These are phyloP conservation scores for Puya raimondii DNA, from an alignment of 176 grass and related monocot genomes.

Conservation along the genomic window DNA sequence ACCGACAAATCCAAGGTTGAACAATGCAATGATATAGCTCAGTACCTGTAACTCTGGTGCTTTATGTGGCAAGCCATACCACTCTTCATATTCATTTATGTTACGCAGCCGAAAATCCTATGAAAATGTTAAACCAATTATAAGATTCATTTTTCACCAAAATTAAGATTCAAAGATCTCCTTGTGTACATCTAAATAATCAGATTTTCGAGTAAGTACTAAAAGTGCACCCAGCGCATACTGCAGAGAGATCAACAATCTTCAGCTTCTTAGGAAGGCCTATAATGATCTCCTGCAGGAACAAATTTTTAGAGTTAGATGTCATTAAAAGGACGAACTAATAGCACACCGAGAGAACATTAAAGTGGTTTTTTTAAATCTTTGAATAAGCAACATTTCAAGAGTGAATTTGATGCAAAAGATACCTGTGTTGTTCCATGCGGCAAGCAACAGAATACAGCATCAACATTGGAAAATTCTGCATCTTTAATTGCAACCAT, in stretches of 20 bases:
- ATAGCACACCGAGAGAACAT: not conserved
- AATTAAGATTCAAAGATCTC: slow-evolving; percentile 1
- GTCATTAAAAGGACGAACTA: not conserved
- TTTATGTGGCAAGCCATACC: slow-evolving; percentile 88
- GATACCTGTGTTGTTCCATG: slow-evolving; percentile 91
- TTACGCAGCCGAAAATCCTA: slow-evolving; percentile 81
- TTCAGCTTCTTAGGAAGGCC: slow-evolving; percentile 62
- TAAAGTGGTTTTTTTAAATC: not conserved
- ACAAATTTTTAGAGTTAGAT: slow-evolving; percentile 1
- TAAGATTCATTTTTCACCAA: slow-evolving; percentile 11
- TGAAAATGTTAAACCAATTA: slow-evolving; percentile 15
- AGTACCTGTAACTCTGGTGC: slow-evolving; percentile 84
- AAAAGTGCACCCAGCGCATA: slow-evolving; percentile 25
- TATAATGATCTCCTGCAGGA: slow-evolving; percentile 84
- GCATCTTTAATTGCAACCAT: slow-evolving; percentile 90
- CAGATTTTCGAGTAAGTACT: not conserved
- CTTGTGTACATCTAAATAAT: not conserved
- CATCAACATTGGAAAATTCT: slow-evolving; percentile 86
- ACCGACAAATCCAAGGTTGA: slow-evolving; percentile 1
- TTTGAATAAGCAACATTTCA: no score
- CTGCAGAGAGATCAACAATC: slow-evolving; percentile 96
- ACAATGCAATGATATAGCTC: slow-evolving; percentile 3
- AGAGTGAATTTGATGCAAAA: slow-evolving; percentile 5
- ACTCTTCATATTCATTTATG: slow-evolving; percentile 77
- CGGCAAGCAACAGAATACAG: slow-evolving; percentile 99